phyloP scores from a whole-genome alignment of 352 stramenopile species.

The Phytophthora pistaciae region DNA sequence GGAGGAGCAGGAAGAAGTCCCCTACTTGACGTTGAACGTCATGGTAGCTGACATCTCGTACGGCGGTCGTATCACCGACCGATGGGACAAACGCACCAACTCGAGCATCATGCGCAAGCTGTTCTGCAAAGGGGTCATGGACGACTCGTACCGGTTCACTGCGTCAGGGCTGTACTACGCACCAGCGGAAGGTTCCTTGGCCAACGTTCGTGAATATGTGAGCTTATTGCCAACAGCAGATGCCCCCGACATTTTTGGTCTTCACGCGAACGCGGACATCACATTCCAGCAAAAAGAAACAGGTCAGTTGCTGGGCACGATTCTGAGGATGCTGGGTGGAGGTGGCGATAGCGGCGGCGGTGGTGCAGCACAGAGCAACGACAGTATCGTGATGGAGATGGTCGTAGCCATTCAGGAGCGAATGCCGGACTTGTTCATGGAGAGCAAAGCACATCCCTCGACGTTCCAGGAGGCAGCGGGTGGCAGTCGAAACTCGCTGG shows the following conservation, averaged over 20 bases:
- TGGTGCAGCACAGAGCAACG: conserved; percentile 61
- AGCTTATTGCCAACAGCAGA: conserved; percentile 83
- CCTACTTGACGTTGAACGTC: conserved; percentile 95
- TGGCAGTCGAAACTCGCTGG: conserved; percentile 93
- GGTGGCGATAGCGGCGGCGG: conserved; percentile 54
- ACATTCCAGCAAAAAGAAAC: conserved; percentile 96
- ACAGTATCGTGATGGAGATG: conserved; percentile 87
- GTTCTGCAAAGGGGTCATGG: conserved; percentile 88
- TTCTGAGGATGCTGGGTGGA: conserved; percentile 81
- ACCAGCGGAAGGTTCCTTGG: conserved; percentile 67
- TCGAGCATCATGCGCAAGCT: conserved; percentile 95
- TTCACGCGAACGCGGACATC: conserved; percentile 95
- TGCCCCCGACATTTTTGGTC: conserved; percentile 91
- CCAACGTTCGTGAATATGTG: conserved; percentile 86
- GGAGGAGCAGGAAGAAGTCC: conserved; percentile 94
- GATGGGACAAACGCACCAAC: conserved; percentile 95
- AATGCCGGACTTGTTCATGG: conserved; percentile 76
- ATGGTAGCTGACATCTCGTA: conserved; percentile 97
- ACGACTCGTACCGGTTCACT: conserved; percentile 91
- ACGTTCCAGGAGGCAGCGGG: conserved; percentile 86
- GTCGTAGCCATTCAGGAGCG: conserved; percentile 82
- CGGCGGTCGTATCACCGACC: conserved; percentile 94
- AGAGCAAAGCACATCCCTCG: conserved; percentile 70
- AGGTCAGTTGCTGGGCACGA: conserved; percentile 71
- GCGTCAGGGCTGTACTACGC: conserved; percentile 82